These are phyloP conservation scores for Alnus glutinosa DNA, from an alignment of 306 rosid species.

Conservation along the genomic window DNA sequence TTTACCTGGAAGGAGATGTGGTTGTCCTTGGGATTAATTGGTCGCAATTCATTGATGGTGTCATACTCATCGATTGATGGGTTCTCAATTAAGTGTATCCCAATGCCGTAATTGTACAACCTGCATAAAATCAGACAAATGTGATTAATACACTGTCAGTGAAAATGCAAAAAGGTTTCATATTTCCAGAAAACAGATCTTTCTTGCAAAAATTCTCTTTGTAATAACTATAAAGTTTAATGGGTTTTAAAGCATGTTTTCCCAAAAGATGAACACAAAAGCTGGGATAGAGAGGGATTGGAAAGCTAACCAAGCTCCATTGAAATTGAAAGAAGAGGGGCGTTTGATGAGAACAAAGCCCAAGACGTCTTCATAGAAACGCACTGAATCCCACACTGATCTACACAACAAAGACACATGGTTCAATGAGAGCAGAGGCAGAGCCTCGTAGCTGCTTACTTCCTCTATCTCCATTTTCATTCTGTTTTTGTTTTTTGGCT, in stretches of 20 bases:
- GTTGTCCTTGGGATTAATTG: constrained; percentile 79
- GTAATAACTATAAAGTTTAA: not conserved
- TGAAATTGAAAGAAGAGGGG: constrained; percentile 83
- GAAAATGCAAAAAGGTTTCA: not conserved
- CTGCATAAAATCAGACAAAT: constrained; percentile 20
- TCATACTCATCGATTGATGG: constrained; percentile 57
- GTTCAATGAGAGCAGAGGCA: constrained; percentile 72
- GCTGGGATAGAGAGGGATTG: not conserved
- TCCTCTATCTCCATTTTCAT: constrained; percentile 67
- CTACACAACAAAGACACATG: constrained; percentile 71
- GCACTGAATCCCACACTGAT: constrained; percentile 67
- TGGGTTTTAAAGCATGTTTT: not conserved
- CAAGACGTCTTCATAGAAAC: constrained; percentile 69
- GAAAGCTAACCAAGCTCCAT: constrained; percentile 67
- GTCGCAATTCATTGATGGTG: constrained; percentile 35
- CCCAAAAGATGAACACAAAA: not conserved
- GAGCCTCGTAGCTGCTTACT: constrained; percentile 52
- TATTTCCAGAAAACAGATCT: not conserved
- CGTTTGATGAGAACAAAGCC: constrained; percentile 81
- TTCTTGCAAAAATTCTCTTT: not conserved
- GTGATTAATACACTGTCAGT: not conserved
- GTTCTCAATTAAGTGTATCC: constrained; percentile 78
- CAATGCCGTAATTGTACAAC: constrained; percentile 81
- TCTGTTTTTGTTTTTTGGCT: not conserved
- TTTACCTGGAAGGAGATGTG: constrained; percentile 77